phyloP scores from a whole-genome alignment of 345 rosid species.

The Iberis pinnata region DNA sequence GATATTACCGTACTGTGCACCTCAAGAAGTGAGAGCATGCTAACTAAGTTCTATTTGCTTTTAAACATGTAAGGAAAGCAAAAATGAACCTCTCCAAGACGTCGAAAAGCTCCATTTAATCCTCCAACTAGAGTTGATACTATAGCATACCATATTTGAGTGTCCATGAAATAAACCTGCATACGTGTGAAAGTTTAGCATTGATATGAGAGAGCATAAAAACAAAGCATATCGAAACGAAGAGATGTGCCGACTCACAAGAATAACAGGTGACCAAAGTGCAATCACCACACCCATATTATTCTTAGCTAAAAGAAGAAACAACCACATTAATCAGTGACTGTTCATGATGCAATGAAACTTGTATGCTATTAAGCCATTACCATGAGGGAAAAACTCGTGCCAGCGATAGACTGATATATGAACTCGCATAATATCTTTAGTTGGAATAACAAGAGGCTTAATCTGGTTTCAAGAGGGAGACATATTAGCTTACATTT shows the following conservation, averaged over 20 bases:
- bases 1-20: slow-evolving; percentile 4
- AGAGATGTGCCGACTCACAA: slow-evolving; percentile 43
- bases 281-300: slow-evolving; percentile 47
- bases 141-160: slow-evolving; percentile 88
- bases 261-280: slow-evolving; percentile 46
- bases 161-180: slow-evolving; percentile 72
- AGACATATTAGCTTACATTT: too few relatives aligned
- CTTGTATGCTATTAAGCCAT: slow-evolving; percentile 5
- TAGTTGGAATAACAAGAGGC: slow-evolving; percentile 52
- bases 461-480: slow-evolving; percentile 38
- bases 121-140: slow-evolving; percentile 80
- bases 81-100: slow-evolving; percentile 84
- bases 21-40: background rate
- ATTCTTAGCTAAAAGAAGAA: slow-evolving; percentile 33
- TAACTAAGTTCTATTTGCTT: background rate
- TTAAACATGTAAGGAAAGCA: slow-evolving; percentile 60
- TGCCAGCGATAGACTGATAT: slow-evolving; percentile 42
- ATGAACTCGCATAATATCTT: slow-evolving; percentile 36
- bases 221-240: slow-evolving; percentile 10
- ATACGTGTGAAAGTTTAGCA: slow-evolving; percentile 20
- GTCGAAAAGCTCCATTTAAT: slow-evolving; percentile 67
- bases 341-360: background rate
- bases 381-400: slow-evolving; percentile 57
- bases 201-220: slow-evolving; percentile 1
- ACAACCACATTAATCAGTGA: background rate